Percentiles rank a stretch among this genome's conserved stretches.
phyloP scores from a whole-genome alignment of 345 rosid genomes.

The Bruguiera parviflora region DNA sequence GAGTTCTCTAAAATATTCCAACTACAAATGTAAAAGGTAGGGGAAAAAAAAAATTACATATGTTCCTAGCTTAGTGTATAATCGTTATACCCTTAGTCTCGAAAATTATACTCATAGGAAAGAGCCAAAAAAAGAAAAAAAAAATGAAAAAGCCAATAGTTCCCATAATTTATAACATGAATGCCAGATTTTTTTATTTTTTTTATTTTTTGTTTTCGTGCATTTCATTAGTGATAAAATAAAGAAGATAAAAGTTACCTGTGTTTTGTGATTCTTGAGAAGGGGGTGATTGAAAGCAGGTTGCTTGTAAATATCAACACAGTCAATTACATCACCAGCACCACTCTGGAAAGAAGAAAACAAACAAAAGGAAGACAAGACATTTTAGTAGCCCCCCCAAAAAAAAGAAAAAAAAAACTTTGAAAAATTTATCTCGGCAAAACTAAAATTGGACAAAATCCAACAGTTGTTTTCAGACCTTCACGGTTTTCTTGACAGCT shows the following conservation, averaged over 20 bases:
- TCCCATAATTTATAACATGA: too few species aligned
- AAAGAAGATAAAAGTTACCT: neutral
- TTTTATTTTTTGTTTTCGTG: too few species aligned
- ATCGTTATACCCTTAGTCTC: neutral
- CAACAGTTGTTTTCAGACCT: neutral
- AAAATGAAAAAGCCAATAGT: too few species aligned
- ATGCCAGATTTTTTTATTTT: too few species aligned
- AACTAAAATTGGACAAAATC: neutral
- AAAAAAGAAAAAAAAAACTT: too few species aligned
- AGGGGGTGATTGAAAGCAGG: slow-evolving; percentile 33
- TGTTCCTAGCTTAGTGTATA: neutral
- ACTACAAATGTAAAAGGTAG: neutral
- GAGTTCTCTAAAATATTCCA: slow-evolving; percentile 6
- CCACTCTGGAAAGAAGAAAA: neutral
- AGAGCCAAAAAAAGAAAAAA: too few species aligned
- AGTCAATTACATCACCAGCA: neutral
- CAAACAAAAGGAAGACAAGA: neutral
- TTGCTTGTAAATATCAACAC: slow-evolving; percentile 22
- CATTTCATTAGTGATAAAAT: too few species aligned
- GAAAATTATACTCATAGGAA: neutral
- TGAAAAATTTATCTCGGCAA: neutral
- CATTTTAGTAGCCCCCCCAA: too few species aligned
- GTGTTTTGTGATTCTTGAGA: slow-evolving; percentile 28
- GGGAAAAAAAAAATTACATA: neutral
- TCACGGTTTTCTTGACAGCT: neutral